Evolutionary conservation across 345 rosid species (phyloP), one percentile per base, ranked within the genome.

Genomic region (Brassica nigra): DNA sequence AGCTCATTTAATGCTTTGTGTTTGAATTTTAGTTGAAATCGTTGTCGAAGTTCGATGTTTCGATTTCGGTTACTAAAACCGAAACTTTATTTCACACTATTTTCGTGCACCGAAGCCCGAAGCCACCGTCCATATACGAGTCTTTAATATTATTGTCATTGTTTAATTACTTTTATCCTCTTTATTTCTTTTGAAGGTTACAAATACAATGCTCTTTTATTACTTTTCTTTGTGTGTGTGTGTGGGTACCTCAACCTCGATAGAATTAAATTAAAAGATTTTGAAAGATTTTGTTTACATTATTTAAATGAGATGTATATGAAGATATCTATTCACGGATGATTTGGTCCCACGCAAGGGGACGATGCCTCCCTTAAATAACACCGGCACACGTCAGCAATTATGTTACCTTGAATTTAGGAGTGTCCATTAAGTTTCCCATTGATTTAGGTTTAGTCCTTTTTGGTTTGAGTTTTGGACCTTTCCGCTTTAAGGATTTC

Each of bases 11-110:
- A 80, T 80, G 83, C 70, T 63, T 62, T 74, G 59, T 69, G 71
- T 49, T 68, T 68, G 64, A 62, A n/a, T 47, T 23, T 33, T 67
- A 78, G 69, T 73, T 73, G 65, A 73, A 73, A 15, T 67, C 69
- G 66, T 74, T 68, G 79, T 74, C 79, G 75, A 80, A 68, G 79
- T 80, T 80, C 83, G 83, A 80, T 80, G 83, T 80, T 74, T 80
- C 78, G 64, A 78, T 73, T 79, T 66, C 78, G 74, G 63, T 73
- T 73, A 79, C 69, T 23, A 73, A 42, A 62, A 61, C 55, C 34
- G 3, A 80, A 68, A 49, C 65, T 52, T 80, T 52, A 52, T 68
- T 74, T 52, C 23, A 47, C 75, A 68, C 79, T 6, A 28, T 74
- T 74, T 74, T 74, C 73, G 62, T 74, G 83, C 70, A 74, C 70